These are phyloP conservation scores for Phytophthora gonapodyides DNA, from an alignment of 352 stramenopile genomes.

Conservation along the genomic window DNA sequence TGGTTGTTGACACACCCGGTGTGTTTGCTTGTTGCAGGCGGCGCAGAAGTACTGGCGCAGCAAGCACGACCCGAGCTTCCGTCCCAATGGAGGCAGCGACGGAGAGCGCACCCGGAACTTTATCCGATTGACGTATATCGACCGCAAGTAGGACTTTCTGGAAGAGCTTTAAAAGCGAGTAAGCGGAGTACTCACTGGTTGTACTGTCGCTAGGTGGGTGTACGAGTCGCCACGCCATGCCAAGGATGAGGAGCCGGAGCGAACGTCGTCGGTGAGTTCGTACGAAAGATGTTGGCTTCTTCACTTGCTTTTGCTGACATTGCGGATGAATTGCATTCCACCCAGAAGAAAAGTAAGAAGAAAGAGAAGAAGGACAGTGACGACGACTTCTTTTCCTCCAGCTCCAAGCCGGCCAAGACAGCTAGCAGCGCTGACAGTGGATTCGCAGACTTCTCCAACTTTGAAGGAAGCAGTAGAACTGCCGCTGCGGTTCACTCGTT, in stretches of 20 bases:
- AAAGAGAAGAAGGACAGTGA: slow-evolving; percentile 50
- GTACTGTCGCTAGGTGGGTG: slow-evolving; percentile 54
- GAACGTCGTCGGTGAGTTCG: slow-evolving; percentile 43
- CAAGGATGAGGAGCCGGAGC: slow-evolving; percentile 46
- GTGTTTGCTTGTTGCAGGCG: slow-evolving; percentile 38
- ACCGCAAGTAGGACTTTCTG: slow-evolving; percentile 70
- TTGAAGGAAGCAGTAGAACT: slow-evolving; percentile 50
- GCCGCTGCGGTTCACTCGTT: slow-evolving; percentile 30
- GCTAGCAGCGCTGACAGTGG: slow-evolving; percentile 27
- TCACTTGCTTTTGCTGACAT: slow-evolving; percentile 1
- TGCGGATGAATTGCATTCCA: background rate
- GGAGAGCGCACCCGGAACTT: slow-evolving; percentile 89
- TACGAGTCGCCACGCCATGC: slow-evolving; percentile 71
- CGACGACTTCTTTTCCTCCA: slow-evolving; percentile 60
- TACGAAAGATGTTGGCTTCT: background rate
- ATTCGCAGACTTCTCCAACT: slow-evolving; percentile 83
- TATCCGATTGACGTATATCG: slow-evolving; percentile 87
- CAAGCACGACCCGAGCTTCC: slow-evolving; percentile 83
- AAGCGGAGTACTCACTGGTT: background rate
- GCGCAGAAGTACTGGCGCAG: slow-evolving; percentile 87
- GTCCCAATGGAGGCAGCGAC: slow-evolving; percentile 68
- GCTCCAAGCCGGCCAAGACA: slow-evolving; percentile 32
- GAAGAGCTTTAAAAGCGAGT: background rate
- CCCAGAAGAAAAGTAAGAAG: slow-evolving; percentile 50
- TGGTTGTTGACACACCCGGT: background rate